These are phyloP conservation scores for Eucalyptus caleyi DNA, from an alignment of 345 rosid genomes.

Conservation along the genomic window DNA sequence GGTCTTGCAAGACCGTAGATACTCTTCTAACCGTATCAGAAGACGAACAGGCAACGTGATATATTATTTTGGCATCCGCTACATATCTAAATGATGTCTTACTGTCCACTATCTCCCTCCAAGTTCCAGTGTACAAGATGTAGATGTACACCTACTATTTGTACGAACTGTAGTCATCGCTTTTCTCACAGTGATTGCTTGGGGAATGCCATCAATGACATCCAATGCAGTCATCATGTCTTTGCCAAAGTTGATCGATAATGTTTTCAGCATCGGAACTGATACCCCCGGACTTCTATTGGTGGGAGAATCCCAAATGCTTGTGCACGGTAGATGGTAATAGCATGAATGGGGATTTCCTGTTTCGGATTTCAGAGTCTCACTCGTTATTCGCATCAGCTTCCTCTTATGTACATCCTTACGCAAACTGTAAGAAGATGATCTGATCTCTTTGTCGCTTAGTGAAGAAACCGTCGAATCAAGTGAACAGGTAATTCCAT, in stretches of 20 bases:
- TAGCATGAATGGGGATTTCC: conserved; percentile 40
- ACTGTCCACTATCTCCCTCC: not conserved
- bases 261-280: conserved; percentile 51
- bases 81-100: not conserved
- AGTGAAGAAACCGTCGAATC: not conserved
- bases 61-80: not conserved
- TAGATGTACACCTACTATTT: not conserved
- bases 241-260: conserved; percentile 50
- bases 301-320: conserved; percentile 82
- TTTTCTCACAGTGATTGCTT: not conserved
- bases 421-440: not conserved
- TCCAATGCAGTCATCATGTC: conserved; percentile 78
- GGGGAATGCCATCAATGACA: conserved; percentile 36
- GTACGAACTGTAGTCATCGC: not conserved
- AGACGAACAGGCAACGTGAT: not conserved
- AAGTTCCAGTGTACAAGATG: not conserved
- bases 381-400: conserved; percentile 67
- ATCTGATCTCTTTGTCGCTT: not conserved
- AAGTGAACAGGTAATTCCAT: conserved; percentile 28
- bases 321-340: conserved; percentile 70
- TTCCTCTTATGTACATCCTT: conserved; percentile 62
- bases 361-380: conserved; percentile 79
- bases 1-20: no score
- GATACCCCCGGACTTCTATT: conserved; percentile 37
- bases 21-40: no score